Conservation (phyloP, 768 basidiomycete genomes). For the Suillus fuscotomentosus region DNA sequence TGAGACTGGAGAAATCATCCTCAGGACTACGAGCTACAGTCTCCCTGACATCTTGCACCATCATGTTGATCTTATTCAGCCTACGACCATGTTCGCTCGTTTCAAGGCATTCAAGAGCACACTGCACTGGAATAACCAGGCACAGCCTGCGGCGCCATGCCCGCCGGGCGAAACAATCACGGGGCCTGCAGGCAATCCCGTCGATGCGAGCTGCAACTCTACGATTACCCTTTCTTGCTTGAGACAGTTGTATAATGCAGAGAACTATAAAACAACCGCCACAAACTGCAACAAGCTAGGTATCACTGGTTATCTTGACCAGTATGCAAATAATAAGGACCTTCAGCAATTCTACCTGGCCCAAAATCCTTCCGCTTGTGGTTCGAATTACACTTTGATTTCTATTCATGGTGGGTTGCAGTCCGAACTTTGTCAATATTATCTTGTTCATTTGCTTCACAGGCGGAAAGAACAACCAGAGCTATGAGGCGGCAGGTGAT, state of each 20-base stretch:
- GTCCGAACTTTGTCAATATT: not conserved
- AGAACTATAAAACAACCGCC: constrained; percentile 42
- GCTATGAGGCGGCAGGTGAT: constrained; percentile 38
- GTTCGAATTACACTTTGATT: constrained; percentile 50
- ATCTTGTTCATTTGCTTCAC: constrained; percentile 9
- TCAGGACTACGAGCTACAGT: constrained; percentile 70
- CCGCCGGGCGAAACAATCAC: constrained; percentile 17
- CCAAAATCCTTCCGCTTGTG: constrained; percentile 46
- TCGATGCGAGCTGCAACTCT: constrained; percentile 48
- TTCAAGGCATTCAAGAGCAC: constrained; percentile 42
- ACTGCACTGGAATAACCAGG: constrained; percentile 29
- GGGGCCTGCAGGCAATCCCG: constrained; percentile 33
- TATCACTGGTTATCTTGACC: constrained; percentile 51
- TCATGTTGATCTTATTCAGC: constrained; percentile 69
- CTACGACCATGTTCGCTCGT: constrained; percentile 66
- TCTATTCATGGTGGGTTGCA: constrained; percentile 51
- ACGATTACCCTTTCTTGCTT: constrained; percentile 54
- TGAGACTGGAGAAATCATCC: constrained; percentile 48
- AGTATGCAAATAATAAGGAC: constrained; percentile 53
- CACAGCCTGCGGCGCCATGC: not conserved
- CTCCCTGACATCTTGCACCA: constrained; percentile 57
- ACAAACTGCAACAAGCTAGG: constrained; percentile 49
- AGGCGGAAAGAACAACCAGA: constrained; percentile 67
- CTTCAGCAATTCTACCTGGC: constrained; percentile 49
- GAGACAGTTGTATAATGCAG: constrained; percentile 53